Evolutionary conservation across 2,329 filamentous ascomycete species (phyloP).

Genomic region (Fusarium xyrophilum): DNA sequence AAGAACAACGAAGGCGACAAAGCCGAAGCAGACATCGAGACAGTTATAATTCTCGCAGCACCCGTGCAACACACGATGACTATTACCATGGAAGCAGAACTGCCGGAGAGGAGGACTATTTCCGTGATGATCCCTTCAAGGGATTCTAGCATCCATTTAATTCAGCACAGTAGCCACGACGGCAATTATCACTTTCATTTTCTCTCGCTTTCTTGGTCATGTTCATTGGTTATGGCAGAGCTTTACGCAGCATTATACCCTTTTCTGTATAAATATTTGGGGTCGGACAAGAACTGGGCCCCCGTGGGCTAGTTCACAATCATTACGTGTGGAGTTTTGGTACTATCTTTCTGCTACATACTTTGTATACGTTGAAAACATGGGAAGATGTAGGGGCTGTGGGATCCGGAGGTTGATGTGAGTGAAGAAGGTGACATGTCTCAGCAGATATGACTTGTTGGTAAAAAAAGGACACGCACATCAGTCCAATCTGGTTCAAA

Average conservation of each 20-base stretch:
- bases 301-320: conserved; percentile 11
- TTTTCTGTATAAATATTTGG: conserved; percentile 37
- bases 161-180: conserved; percentile 7
- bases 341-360: neutral
- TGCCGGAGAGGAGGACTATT: conserved; percentile 62
- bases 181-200: conserved; percentile 18
- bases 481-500: neutral
- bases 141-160: conserved; percentile 58
- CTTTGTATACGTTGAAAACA: conserved; percentile 13
- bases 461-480: neutral
- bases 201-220: conserved; percentile 24
- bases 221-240: conserved; percentile 11
- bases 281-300: conserved; percentile 1
- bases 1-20: conserved; percentile 59
- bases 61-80: conserved; percentile 54
- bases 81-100: conserved; percentile 56
- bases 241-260: conserved; percentile 33
- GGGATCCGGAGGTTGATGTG: neutral
- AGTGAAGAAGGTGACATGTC: neutral
- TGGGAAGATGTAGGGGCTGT: neutral
- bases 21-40: conserved; percentile 64
- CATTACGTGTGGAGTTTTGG: conserved; percentile 28
- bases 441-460: neutral
- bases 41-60: conserved; percentile 56
- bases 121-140: conserved; percentile 66